These are phyloP conservation scores for Aspergillus sp. DNA, from an alignment of 2,329 filamentous ascomycete genomes.

Conservation along the genomic window DNA sequence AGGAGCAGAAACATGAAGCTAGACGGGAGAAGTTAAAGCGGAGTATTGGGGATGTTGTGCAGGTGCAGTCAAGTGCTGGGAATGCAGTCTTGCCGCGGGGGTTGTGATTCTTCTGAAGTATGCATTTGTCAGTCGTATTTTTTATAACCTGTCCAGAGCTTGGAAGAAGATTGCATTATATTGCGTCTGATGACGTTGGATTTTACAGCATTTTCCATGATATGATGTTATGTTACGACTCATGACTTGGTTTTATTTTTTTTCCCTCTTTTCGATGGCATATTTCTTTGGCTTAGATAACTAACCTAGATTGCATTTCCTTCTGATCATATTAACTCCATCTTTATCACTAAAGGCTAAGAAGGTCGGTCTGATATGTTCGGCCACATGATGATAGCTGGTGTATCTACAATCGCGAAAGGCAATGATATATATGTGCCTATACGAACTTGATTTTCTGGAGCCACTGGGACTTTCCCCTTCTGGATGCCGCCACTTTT, in stretches of 20 bases:
- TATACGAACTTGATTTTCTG: no score
- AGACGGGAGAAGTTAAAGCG: conserved; percentile 48
- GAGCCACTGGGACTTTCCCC: no score
- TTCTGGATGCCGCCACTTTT: no score
- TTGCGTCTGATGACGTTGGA: not conserved
- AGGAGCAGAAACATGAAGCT: conserved; percentile 45
- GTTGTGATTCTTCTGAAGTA: not conserved
- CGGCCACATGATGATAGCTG: no score
- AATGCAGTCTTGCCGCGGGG: not conserved
- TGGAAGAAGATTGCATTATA: not conserved
- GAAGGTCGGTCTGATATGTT: no score
- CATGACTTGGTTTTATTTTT: not conserved
- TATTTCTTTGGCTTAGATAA: no score
- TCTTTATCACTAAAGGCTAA: no score
- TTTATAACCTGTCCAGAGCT: no score
- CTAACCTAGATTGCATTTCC: no score
- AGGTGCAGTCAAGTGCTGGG: not conserved
- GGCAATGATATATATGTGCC: no score
- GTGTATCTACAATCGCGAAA: no score
- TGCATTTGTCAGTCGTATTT: not conserved
- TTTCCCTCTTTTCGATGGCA: not conserved
- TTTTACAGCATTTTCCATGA: not conserved
- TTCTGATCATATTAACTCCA: no score
- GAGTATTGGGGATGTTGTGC: conserved; percentile 38
- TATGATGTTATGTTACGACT: not conserved